Evolutionary conservation across 2,329 filamentous ascomycete species (phyloP), one percentile per base, ranked within the genome.

Genomic region (Colletotrichum echinochloae): DNA sequence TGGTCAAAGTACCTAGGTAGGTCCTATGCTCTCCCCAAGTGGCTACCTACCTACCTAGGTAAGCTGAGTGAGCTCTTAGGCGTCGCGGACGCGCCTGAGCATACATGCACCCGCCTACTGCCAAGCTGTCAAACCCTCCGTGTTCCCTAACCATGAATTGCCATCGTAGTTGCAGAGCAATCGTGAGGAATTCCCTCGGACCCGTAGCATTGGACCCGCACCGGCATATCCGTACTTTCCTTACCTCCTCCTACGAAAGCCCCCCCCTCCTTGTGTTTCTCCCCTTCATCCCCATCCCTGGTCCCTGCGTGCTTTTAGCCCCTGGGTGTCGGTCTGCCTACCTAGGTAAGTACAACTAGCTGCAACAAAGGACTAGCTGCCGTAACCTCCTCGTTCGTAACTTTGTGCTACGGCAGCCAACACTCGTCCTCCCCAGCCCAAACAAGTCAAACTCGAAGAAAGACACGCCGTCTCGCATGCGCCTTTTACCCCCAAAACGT

Each of bases 301-400:
- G 44, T 35, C 64, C 66, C 63, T 70, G 66, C 66, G 56, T 54
- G 68, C 57, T 63, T 71, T 63, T 65, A 71, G 67, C 67, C 67
- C 52, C 44, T 67, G 59, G 44, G n/a, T 52, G 51, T 37, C 49
- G 33, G 59, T 61, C 59, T 51, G 18, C 56, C 59, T 37, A 16
- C 9, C 26, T 37, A 51, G 46, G 28, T 20, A 30, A 49, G 26
- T 23, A 48, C 44, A 48, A 37, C n/a, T 39, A 51, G 44, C 23
- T 49, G 33, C 30, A 33, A n/a, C 44, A 51, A 60, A 41, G 39
- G 26, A 37, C 30, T 23, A n/a, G 16, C 41, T 26, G 16, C 30
- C 30, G 30, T 49, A 49, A 37, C 57, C 46, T 61, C 57, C 46
- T 61, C 18, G 7, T 52, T 18, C 48, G 5, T 44, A 18, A 23